Conservation (phyloP, 2,329 filamentous ascomycete species). For the Colletotrichum abscissum region DNA sequence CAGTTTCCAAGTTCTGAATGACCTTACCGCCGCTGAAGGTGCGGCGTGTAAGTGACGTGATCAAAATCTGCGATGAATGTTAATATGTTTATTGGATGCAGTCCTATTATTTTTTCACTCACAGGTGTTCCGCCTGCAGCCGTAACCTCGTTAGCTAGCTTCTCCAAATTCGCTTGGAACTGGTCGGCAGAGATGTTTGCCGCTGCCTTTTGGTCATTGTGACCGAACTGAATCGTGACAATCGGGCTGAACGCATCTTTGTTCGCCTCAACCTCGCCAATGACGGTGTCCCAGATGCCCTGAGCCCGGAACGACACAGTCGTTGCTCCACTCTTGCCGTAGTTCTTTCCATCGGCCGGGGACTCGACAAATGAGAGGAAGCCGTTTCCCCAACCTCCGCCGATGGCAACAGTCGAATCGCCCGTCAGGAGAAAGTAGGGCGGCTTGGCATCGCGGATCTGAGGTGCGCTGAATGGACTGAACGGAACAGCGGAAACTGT, state of each 20-base stretch:
- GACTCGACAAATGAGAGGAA: slow-evolving; percentile 62
- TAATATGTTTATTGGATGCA: slow-evolving; percentile 16
- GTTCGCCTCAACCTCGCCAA: slow-evolving; percentile 53
- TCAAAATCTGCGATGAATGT: slow-evolving; percentile 50
- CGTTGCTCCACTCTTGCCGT: slow-evolving; percentile 66
- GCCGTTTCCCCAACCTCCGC: slow-evolving; percentile 69
- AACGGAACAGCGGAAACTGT: slow-evolving; percentile 10
- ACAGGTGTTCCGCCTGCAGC: slow-evolving; percentile 57
- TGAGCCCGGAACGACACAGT: slow-evolving; percentile 64
- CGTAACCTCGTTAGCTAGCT: slow-evolving; percentile 56
- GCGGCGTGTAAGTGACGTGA: slow-evolving; percentile 66
- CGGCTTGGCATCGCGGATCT: slow-evolving; percentile 38
- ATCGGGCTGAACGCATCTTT: slow-evolving; percentile 41
- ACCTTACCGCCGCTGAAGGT: slow-evolving; percentile 57
- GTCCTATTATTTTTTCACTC: slow-evolving; percentile 7
- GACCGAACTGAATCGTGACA: slow-evolving; percentile 63
- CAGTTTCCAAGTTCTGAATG: slow-evolving; percentile 57
- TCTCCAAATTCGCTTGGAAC: slow-evolving; percentile 63
- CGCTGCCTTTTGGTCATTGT: slow-evolving; percentile 69
- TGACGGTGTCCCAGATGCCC: slow-evolving; percentile 63
- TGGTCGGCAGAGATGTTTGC: slow-evolving; percentile 57
- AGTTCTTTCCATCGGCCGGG: slow-evolving; percentile 64
- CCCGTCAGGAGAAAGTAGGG: slow-evolving; percentile 61
- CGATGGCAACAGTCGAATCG: slow-evolving; percentile 60
- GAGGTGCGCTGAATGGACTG: neutral